Percentiles rank a stretch among this genome's conserved stretches.
phyloP scores from a whole-genome alignment of 768 basidiomycete species.

The Rhodotorula sphaerocarpa region DNA sequence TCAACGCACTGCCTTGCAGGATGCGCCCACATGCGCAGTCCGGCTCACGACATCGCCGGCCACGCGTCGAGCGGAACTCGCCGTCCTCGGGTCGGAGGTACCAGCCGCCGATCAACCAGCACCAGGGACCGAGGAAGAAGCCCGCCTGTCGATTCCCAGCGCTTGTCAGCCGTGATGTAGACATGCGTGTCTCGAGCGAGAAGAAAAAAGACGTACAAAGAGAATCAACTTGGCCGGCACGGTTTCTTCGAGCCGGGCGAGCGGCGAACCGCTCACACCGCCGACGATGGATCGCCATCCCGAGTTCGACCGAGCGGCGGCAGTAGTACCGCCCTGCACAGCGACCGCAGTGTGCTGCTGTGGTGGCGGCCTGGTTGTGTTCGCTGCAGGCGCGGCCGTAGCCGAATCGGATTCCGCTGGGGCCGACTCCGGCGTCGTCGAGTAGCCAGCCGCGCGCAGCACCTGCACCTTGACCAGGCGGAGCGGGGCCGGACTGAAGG shows the following conservation, averaged over 20 bases:
- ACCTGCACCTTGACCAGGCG: slow-evolving; percentile 31
- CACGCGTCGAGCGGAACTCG: slow-evolving; percentile 14
- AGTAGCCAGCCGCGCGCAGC: slow-evolving; percentile 18
- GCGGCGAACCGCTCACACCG: slow-evolving; percentile 4
- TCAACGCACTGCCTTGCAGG: slow-evolving; percentile 11
- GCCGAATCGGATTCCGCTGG: too few relatives aligned
- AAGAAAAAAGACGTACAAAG: slow-evolving; percentile 13
- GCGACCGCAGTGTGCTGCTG: too few relatives aligned
- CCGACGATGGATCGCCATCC: slow-evolving; percentile 10
- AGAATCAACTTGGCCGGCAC: slow-evolving; percentile 37
- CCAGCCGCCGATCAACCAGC: slow-evolving; percentile 33
- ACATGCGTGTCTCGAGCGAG: background rate
- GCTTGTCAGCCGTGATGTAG: background rate
- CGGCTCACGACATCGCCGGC: slow-evolving; percentile 12
- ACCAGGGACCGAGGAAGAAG: slow-evolving; percentile 31
- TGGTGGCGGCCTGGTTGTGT: too few relatives aligned
- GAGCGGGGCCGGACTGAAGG: slow-evolving; percentile 31
- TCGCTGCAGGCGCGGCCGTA: too few relatives aligned
- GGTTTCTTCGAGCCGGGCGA: slow-evolving; percentile 22
- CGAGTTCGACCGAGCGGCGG: too few relatives aligned
- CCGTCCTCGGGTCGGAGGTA: slow-evolving; percentile 23
- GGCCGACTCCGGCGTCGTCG: too few relatives aligned
- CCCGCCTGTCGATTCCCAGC: slow-evolving; percentile 15
- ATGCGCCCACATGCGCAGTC: slow-evolving; percentile 25
- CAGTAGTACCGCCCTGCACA: too few relatives aligned